These are phyloP conservation scores for Flaveria robusta DNA, from an alignment of 129 eudicot species.

Conservation along the genomic window DNA sequence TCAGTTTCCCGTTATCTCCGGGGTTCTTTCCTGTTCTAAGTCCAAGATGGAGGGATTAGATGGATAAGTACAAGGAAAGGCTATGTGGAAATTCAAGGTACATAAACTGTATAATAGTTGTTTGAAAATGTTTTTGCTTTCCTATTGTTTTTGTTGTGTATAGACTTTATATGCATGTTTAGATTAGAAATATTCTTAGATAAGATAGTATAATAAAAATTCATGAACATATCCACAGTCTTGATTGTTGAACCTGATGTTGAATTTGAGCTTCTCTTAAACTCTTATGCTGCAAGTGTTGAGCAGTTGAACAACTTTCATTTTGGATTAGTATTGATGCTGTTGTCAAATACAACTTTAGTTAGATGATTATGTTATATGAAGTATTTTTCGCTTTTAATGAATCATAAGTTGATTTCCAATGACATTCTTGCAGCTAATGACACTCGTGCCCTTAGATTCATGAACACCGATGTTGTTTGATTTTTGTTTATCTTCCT, in stretches of 20 bases:
- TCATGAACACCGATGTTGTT: not conserved
- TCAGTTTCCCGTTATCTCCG: conserved; percentile 74
- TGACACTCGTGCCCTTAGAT: too few species aligned
- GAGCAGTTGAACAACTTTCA: not conserved
- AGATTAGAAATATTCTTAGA: not conserved
- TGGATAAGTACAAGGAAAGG: conserved; percentile 24
- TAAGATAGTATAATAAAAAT: not conserved
- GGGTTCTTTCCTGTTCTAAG: conserved; percentile 70
- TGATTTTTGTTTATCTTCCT: too few species aligned
- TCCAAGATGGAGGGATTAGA: conserved; percentile 91
- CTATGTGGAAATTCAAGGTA: conserved; percentile 39
- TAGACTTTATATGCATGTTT: conserved; percentile 40
- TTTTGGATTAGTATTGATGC: not conserved
- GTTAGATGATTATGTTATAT: not conserved
- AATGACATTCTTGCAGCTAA: too few species aligned
- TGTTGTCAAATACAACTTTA: not conserved
- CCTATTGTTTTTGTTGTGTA: conserved; percentile 33
- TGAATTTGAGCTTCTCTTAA: not conserved
- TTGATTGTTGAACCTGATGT: not conserved
- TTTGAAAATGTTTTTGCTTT: conserved; percentile 31
- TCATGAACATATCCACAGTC: not conserved
- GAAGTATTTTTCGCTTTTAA: too few species aligned
- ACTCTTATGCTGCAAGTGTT: not conserved
- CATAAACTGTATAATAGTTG: conserved; percentile 39
- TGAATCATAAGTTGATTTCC: too few species aligned